Evolutionary conservation across 352 stramenopile species (phyloP), one percentile per base, ranked within the genome.

Genomic region (Globisporangium barbulae): DNA sequence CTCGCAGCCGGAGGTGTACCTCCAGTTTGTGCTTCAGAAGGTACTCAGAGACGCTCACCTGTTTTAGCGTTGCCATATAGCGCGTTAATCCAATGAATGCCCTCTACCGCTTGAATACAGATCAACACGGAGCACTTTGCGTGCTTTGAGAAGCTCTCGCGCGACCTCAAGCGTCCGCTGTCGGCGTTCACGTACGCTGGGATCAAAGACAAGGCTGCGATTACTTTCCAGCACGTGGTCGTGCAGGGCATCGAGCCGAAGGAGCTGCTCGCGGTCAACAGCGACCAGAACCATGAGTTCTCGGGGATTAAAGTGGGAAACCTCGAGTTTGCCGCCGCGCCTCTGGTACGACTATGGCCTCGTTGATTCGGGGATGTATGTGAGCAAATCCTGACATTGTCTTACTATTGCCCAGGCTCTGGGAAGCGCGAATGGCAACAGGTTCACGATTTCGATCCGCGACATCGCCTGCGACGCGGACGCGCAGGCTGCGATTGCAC

Each of bases 11-110:
- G 69, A 76, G 42, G 56, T 69, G n/a, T 84, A 78, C 59, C 59
- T 93, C 44, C 81, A 67, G 9, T 94, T 91, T 58, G 78, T 89
- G 22, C 76, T 94, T 7, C 63, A 79, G 61, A 93, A 89, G 78
- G 82, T 88, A 55, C n/a, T 28, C 25, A 28, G 25, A 28, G 25
- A 28, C 25, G 25, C 25, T 28, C 25, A 28, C 25, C 25, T 28
- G 25, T 28, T 28, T 28, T 28, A 28, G 25, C 25, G 25, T 28
- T 28, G 25, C 2, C 2, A 28, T 28, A 28, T 28, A 28, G 25
- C 25, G 25, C 25, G 25, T 2, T 28, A 2, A 28, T 28, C 25
- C 25, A 28, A 28, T 28, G 25, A 28, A 28, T 28, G 52, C 35
- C 10, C 21, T 53, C 5, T 2, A 17, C 15, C 17, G 22, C 9